Base-by-base conservation (phyloP, 257 asterid species). In the Ligustrum vulgare region DNA sequence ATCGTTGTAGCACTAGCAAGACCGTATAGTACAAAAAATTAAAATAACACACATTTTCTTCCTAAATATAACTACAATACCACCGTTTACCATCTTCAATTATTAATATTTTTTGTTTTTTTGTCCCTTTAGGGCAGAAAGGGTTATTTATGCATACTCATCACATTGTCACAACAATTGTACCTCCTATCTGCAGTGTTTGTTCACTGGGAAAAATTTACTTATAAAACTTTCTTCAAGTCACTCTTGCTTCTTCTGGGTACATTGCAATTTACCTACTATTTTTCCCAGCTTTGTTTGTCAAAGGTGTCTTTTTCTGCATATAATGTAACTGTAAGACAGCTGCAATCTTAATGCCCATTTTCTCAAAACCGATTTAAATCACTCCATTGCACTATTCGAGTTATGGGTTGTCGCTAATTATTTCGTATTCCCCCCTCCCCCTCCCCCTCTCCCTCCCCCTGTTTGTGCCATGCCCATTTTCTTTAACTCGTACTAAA, bases 331-430 rank as follows among this genome's bases (percentile, higher is more conserved):
- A 78, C 72, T 23, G 81, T 62, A 33, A 62, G 66, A 49, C 69
- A 54, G 66, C 79, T 79, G 9, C 51, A 71, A 72, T 75, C 82
- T 71, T 68, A 76, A 75, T 78, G 80, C 89, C 54, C 43, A 22
- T 80, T 78, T 65, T 70, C 81, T 78, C 70, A 63, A 47, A 75
- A 39, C 63, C 69, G 77, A 67, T 75, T 60, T 79, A 71, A 78
- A 23, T 22, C 63, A 72, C 78, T 64, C 25, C 64, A 54, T 33
- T 78, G 68, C 70, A 12, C 74, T 70, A 16, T 77, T 65, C 70
- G 74, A 73, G 62, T 73, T 75, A 86, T 82, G 88, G 84, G 83
- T 70, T 82, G 73, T 60, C 89, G 84, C 75, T 87, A 82, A 80
- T 78, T 80, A 28, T 75, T 45, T 36, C 41, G 1, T 65, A 45